Evolutionary conservation across 768 basidiomycete genomes (phyloP), one percentile per base, ranked within the genome.

Genomic region (Lentinula detonsa): DNA sequence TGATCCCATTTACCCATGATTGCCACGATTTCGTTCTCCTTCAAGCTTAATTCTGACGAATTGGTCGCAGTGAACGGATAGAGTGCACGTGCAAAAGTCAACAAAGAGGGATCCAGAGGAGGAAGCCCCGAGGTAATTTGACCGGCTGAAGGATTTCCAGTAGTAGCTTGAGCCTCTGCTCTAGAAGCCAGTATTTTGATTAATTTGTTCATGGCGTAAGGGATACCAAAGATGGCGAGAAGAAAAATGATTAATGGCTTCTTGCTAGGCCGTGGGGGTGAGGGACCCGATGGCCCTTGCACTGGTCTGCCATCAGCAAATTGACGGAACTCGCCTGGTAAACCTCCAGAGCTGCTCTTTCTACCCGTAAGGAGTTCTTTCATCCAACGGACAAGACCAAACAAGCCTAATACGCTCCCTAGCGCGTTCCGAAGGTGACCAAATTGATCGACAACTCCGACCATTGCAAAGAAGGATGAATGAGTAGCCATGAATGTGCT

Each of bases 401-500:
- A 98, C 39, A 98, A 73, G 35, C 93, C 93, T 5, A 98, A 79
- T 0, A 98, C 93, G 70, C 95, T 95, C 23, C 94, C 95, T 15
- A 98, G 82, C 11, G 94, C 95, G 65, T 95, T 90, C 54, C 94
- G 84, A 46, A 98, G 84, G 66, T 93, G 92, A 2, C 86, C 87
- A 68, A 99, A 89, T 70, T 99, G 97, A 69, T 99, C 97, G 42
- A 95, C 82, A 49, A 99, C 96, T 63, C 93, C 92, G 55, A 95
- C 93, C 88, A 96, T 94, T 60, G 94, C 93, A 72, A 95, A 96
- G 75, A 96, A 96, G 8, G 87, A 90, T 0, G 91, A 93, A 72
- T 96, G 94, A 0, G 94, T 96, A 2, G 96, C 96, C 88, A 98
- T 91, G 75, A 96, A 98, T 5, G 96, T 98, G 37, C 86, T 88